These are phyloP conservation scores for Celoporthe dispersa DNA, from an alignment of 2,329 filamentous ascomycete species.

Conservation along the genomic window DNA sequence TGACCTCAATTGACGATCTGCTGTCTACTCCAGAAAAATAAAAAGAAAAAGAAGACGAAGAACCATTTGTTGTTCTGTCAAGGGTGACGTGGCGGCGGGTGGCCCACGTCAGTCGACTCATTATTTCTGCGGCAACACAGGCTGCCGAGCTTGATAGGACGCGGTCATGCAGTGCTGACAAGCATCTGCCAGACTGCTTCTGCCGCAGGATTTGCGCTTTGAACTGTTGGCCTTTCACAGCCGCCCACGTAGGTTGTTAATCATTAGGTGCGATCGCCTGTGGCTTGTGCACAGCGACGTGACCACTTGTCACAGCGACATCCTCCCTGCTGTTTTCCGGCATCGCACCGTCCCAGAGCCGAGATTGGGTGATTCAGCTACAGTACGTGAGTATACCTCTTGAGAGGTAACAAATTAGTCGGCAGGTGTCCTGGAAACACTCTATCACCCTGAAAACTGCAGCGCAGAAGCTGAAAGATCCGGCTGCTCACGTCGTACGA, in stretches of 20 bases:
- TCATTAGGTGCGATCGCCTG: not conserved
- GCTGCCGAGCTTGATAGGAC: not conserved
- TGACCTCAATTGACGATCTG: not conserved
- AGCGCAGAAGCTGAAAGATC: too few species aligned
- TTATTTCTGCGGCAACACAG: slow-evolving; percentile 2
- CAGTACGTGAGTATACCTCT: not conserved
- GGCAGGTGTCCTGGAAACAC: too few species aligned
- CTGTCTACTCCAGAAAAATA: not conserved
- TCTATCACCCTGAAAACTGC: too few species aligned
- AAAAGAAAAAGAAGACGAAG: too few species aligned
- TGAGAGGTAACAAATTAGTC: too few species aligned
- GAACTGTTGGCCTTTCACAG: not conserved
- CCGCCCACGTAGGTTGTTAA: not conserved
- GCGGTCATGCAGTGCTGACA: not conserved
- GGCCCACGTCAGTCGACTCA: not conserved
- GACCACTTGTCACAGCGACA: not conserved
- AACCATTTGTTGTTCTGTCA: not conserved
- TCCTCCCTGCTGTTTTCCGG: not conserved
- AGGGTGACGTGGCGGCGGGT: not conserved
- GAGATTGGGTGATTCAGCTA: not conserved
- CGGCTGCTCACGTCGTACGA: too few species aligned
- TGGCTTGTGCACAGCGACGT: not conserved
- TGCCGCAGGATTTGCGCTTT: too few species aligned
- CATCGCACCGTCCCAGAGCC: not conserved
- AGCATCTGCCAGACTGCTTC: not conserved